A percentile compares a stretch with the other conserved stretches of the same genome.
Evolutionary conservation across 2,329 filamentous ascomycete species (phyloP).

Genomic region (Aschersonia sp.): DNA sequence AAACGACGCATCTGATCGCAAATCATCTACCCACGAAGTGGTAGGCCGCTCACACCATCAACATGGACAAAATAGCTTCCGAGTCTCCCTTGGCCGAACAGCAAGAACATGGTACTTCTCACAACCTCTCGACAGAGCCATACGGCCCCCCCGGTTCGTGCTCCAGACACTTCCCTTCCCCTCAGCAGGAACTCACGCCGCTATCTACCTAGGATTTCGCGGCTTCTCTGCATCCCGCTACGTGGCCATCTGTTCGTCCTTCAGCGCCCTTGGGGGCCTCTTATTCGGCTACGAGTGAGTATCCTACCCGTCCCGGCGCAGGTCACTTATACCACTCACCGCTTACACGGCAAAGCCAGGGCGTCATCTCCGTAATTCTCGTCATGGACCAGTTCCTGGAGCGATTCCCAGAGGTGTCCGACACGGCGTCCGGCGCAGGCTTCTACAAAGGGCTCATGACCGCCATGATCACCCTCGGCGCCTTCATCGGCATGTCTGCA

Average conservation of each 20-base stretch:
- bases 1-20: no score
- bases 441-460: constrained; percentile 28
- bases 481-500: constrained; percentile 21
- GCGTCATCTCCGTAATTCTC: constrained; percentile 24
- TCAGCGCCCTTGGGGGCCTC: constrained; percentile 21
- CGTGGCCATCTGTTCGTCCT: constrained; percentile 17
- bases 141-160: constrained; percentile 9
- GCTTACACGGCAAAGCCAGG: constrained; percentile 13
- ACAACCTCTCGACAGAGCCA: constrained; percentile 3
- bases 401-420: constrained; percentile 17
- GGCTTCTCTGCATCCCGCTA: constrained; percentile 17
- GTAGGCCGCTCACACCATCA: background rate
- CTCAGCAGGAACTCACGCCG: background rate
- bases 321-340: background rate
- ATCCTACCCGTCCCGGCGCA: background rate
- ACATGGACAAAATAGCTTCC: constrained; percentile 6
- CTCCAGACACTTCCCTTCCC: background rate
- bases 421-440: constrained; percentile 21
- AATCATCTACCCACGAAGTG: no score
- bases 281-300: constrained; percentile 20
- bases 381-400: constrained; percentile 19
- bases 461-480: constrained; percentile 30
- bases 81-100: constrained; percentile 9
- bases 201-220: constrained; percentile 10
- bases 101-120: constrained; percentile 3